Evolutionary conservation across 169 alveolate species (phyloP), one percentile per base, ranked within the genome.

Genomic region (Plasmodium coatneyi): DNA sequence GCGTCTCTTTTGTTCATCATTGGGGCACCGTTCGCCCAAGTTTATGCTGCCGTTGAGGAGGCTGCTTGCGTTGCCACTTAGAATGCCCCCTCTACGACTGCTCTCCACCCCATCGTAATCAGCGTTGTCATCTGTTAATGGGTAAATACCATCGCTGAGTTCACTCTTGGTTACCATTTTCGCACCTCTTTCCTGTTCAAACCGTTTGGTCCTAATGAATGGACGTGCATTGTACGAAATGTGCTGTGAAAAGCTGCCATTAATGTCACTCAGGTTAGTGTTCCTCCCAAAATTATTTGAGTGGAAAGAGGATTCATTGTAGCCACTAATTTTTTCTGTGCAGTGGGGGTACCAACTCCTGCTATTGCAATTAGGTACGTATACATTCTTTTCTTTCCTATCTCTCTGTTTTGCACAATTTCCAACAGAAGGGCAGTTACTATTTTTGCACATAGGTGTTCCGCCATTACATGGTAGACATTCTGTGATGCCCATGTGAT

Each of bases 121-220:
- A 71, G 72, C 49, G 46, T 83, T 71, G 36, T 83, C 92, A 43
- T 83, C 92, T 7, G 92, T 83, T 71, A 83, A 83, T 9, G 74
- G 76, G 76, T 70, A 66, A 66, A 83, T 70, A 43, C 28, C 92
- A 36, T 30, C 60, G 49, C 16, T 14, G 12, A 41, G 5, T 83
- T 83, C 82, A 34, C 36, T 41, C 54, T 43, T 70, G 9, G 12
- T 82, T 82, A n/a, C 41, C 43, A 82, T 14, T 16, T 14, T 83
- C 30, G 43, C 39, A 0, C 70, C 70, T 80, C 70, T 30, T 10
- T 25, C 34, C 7, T 16, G 16, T 9, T 56, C 39, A 30, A n/a
- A n/a, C 36, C 41, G 16, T 4, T 54, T 81, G 28, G 5, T 56
- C 41, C 6, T 16, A n/a, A 0, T 28, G 70, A 54, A 32, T 19